A percentile compares a stretch with the other conserved stretches of the same genome.
Evolutionary conservation across 2,329 filamentous ascomycete species (phyloP).

Genomic region (Fusarium sp.): DNA sequence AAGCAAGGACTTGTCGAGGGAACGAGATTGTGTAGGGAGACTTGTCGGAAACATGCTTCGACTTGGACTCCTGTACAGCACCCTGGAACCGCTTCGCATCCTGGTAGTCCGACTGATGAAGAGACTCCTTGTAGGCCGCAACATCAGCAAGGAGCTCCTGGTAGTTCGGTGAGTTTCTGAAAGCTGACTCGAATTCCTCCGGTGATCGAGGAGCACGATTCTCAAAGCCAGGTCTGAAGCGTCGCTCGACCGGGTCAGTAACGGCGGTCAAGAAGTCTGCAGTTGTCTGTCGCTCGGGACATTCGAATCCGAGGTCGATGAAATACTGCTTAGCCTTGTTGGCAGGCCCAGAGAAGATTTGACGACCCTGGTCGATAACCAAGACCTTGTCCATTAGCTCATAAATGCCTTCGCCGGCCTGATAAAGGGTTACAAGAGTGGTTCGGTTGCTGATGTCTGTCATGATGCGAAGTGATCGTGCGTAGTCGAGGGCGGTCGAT

Average conservation of each 20-base stretch:
- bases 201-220: slow-evolving; percentile 74
- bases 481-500: slow-evolving; percentile 82
- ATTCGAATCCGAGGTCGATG: slow-evolving; percentile 74
- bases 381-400: slow-evolving; percentile 80
- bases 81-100: slow-evolving; percentile 75
- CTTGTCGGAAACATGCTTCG: slow-evolving; percentile 73
- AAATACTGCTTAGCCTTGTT: slow-evolving; percentile 75
- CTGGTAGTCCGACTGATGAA: slow-evolving; percentile 65
- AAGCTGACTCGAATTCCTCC: slow-evolving; percentile 74
- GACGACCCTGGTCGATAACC: slow-evolving; percentile 77
- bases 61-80: slow-evolving; percentile 77
- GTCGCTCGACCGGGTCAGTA: slow-evolving; percentile 73
- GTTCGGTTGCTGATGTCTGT: slow-evolving; percentile 78
- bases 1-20: slow-evolving; percentile 74
- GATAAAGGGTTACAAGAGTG: slow-evolving; percentile 59
- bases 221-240: slow-evolving; percentile 74
- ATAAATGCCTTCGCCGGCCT: slow-evolving; percentile 60
- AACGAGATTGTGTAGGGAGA: slow-evolving; percentile 83
- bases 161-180: slow-evolving; percentile 71
- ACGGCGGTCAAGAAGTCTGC: slow-evolving; percentile 55
- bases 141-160: slow-evolving; percentile 71
- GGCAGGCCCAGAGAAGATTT: slow-evolving; percentile 74
- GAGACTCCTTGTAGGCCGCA: slow-evolving; percentile 58
- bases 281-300: slow-evolving; percentile 74
- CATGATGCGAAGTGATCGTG: slow-evolving; percentile 76